These are phyloP conservation scores for Aphanomyces cochlioides DNA, from an alignment of 352 stramenopile species.

Conservation along the genomic window DNA sequence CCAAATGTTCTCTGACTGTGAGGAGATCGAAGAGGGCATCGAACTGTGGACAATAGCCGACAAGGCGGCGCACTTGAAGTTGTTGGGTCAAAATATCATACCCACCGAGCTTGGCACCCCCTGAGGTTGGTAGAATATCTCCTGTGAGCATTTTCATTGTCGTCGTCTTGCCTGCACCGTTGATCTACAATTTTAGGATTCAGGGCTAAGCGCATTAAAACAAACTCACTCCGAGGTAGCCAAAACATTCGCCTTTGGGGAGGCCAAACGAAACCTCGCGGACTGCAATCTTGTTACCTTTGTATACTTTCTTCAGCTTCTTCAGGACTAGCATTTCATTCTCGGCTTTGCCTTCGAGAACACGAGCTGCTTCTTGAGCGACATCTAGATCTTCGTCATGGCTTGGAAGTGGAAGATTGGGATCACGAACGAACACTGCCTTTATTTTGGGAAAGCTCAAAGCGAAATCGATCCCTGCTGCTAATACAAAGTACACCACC, in stretches of 20 bases:
- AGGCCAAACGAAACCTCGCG: conserved; percentile 82
- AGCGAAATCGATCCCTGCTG: conserved; percentile 35
- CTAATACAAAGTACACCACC: conserved; percentile 32
- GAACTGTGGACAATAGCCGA: conserved; percentile 98
- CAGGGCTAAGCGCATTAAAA: background rate
- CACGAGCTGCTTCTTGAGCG: conserved; percentile 36
- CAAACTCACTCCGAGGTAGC: conserved; percentile 72
- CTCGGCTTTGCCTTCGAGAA: conserved; percentile 34
- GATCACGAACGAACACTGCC: conserved; percentile 12
- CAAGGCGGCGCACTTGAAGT: conserved; percentile 52
- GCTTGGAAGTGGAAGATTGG: conserved; percentile 9
- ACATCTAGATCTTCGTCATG: conserved; percentile 39
- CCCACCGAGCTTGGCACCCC: conserved; percentile 71
- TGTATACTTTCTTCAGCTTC: conserved; percentile 56
- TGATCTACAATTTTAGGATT: conserved; percentile 37
- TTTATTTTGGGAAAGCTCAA: conserved; percentile 24
- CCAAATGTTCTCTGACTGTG: conserved; percentile 93
- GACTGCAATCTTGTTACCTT: conserved; percentile 77
- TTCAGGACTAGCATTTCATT: conserved; percentile 41
- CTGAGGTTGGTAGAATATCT: conserved; percentile 61
- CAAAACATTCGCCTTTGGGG: conserved; percentile 86
- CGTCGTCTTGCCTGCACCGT: conserved; percentile 78
- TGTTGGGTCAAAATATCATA: conserved; percentile 77
- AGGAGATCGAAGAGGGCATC: conserved; percentile 94
- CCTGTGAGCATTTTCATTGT: conserved; percentile 79